Conservation (phyloP, 371 early-diverging fungal species). For the Basidiobolus meristosporus region DNA sequence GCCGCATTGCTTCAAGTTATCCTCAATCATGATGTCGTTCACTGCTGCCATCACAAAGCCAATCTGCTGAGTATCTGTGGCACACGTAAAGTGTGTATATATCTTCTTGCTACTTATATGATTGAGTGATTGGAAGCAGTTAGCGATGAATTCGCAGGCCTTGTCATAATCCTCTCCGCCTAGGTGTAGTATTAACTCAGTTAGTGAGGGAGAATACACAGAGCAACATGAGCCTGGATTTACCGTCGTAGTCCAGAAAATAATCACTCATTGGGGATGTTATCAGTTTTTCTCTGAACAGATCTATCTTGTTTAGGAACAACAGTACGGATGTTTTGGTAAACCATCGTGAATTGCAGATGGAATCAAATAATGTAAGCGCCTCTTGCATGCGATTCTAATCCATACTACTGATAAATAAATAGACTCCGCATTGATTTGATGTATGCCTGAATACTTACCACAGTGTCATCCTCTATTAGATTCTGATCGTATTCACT, state of each 20-base stretch:
- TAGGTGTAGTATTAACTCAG: too few species aligned
- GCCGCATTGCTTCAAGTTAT: constrained; percentile 35
- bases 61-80: constrained; percentile 54
- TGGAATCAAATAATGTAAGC: constrained; percentile 77
- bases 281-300: constrained; percentile 47
- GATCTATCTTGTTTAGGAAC: constrained; percentile 68
- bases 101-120: constrained; percentile 19
- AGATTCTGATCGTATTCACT: constrained; percentile 87
- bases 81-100: constrained; percentile 28
- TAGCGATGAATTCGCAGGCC: constrained; percentile 14
- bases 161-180: constrained; percentile 13
- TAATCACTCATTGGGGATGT: constrained; percentile 33
- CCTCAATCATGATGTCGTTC: constrained; percentile 49
- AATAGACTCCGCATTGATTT: too few species aligned
- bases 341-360: constrained; percentile 64
- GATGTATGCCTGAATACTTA: constrained; percentile 19
- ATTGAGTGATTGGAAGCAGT: constrained; percentile 18
- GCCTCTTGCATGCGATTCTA: constrained; percentile 78
- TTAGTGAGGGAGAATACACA: too few species aligned
- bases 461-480: constrained; percentile 78
- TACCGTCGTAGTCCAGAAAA: constrained; percentile 53
- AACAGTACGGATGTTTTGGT: constrained; percentile 58
- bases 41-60: constrained; percentile 54
- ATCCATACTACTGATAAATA: too few species aligned
- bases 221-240: constrained; percentile 8